Conservation (phyloP, 139 green algal species). For the Tetraselmis chui region DNA sequence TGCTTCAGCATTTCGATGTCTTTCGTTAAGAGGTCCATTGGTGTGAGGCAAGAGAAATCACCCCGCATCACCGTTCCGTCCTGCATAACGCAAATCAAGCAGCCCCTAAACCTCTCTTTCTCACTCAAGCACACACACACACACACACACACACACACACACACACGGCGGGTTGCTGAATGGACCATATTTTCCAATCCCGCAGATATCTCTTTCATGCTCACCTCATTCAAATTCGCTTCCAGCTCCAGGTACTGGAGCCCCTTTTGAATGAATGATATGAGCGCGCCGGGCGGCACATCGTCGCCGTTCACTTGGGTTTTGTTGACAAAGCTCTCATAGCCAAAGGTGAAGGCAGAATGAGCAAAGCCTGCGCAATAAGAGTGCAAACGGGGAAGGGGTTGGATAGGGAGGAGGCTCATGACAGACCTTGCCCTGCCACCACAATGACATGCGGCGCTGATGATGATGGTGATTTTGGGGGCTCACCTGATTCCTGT, state of each 20-base stretch:
- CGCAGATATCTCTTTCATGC: too few species aligned
- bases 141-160: constrained; percentile 14
- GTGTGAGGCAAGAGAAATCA: constrained; percentile 77
- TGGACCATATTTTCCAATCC: too few species aligned
- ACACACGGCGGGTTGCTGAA: too few species aligned
- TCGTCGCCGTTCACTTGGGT: constrained; percentile 65
- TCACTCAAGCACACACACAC: too few species aligned
- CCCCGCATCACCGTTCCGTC: constrained; percentile 65
- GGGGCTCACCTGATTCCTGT: constrained; percentile 72
- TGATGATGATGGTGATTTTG: background rate
- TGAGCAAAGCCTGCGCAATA: constrained; percentile 81
- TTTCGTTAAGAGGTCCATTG: constrained; percentile 83
- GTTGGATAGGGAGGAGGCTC: background rate
- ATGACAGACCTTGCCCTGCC: background rate
- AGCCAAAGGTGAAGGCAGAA: constrained; percentile 87
- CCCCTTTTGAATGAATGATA: constrained; percentile 93
- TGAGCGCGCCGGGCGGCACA: constrained; percentile 83
- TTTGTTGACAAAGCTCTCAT: constrained; percentile 68
- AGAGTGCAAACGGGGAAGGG: background rate
- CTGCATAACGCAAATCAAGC: constrained; percentile 22
- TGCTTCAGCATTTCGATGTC: constrained; percentile 74
- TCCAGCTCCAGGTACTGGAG: constrained; percentile 96
- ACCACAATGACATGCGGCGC: background rate
- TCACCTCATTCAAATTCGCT: constrained; percentile 82
- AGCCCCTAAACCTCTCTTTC: background rate